Evolutionary conservation across 495 filamentous ascomycete genomes (phyloP).

Genomic region (Neurospora sp.): DNA sequence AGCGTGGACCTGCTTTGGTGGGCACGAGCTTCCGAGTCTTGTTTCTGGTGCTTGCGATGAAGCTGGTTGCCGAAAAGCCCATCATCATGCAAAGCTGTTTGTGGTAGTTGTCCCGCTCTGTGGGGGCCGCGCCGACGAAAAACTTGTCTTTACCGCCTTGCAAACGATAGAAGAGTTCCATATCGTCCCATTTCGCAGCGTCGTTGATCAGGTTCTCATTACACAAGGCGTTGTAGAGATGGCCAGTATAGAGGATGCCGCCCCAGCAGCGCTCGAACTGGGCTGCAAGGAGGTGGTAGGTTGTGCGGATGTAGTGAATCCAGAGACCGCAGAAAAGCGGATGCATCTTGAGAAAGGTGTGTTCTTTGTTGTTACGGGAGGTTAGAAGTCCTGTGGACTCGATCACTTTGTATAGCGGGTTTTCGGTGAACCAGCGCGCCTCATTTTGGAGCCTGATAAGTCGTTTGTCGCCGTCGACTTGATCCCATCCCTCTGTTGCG

Average conservation of each 20-base stretch:
- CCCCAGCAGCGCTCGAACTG: background rate
- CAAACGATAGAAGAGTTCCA: background rate
- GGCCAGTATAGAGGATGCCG: conserved; percentile 2
- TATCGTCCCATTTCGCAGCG: conserved; percentile 2
- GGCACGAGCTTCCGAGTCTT: background rate
- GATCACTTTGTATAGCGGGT: background rate
- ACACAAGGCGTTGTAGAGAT: conserved; percentile 2
- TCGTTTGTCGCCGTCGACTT: background rate
- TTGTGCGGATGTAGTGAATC: background rate
- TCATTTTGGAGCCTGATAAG: background rate
- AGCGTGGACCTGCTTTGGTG: background rate
- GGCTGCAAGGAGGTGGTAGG: background rate
- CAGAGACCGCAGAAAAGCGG: conserved; percentile 2
- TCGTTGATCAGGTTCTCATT: background rate
- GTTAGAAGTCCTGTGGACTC: background rate
- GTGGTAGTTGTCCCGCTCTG: background rate
- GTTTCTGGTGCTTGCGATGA: conserved; percentile 1
- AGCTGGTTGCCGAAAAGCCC: conserved; percentile 2
- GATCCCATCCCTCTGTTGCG: background rate
- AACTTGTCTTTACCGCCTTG: conserved; percentile 3
- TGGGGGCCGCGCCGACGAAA: conserved; percentile 1
- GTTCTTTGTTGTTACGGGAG: background rate
- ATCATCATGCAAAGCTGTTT: conserved; percentile 3
- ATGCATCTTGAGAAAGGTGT: background rate
- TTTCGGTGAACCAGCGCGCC: background rate